Conservation (phyloP, 495 filamentous ascomycete species). For the Tuber umbilicatum region DNA sequence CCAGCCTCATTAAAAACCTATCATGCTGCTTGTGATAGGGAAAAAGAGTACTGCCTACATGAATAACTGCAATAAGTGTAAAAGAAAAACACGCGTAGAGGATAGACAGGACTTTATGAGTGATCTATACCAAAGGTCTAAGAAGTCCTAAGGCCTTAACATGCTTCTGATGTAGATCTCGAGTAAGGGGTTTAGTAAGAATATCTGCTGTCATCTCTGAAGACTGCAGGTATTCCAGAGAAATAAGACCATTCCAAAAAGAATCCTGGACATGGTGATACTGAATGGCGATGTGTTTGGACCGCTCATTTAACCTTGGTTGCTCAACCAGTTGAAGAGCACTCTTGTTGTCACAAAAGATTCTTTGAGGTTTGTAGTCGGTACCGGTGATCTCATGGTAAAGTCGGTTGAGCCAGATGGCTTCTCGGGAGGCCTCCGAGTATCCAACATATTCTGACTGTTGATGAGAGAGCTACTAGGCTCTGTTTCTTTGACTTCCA, state of each 20-base stretch:
- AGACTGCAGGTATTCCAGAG: background rate
- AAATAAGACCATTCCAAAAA: background rate
- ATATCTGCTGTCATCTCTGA: background rate
- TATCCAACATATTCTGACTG: background rate
- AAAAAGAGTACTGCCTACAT: too few relatives aligned
- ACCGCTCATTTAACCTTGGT: background rate
- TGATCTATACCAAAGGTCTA: too few relatives aligned
- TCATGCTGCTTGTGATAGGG: too few relatives aligned
- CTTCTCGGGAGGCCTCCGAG: background rate
- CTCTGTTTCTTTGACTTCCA: slow-evolving; percentile 5
- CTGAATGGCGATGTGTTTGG: background rate
- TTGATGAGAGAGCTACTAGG: background rate
- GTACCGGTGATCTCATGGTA: background rate
- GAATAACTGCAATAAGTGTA: too few relatives aligned
- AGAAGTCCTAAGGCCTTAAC: too few relatives aligned
- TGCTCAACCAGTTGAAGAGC: background rate
- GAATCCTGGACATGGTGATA: background rate
- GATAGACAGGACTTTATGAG: too few relatives aligned
- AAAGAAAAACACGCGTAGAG: too few relatives aligned
- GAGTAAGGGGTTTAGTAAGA: background rate
- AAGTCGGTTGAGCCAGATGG: background rate
- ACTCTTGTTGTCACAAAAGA: background rate
- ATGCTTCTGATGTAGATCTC: background rate
- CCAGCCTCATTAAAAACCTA: too few relatives aligned
- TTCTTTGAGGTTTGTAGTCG: background rate